phyloP scores from a whole-genome alignment of 805 yeast genomes.

The Metschnikowia dekortorum region DNA sequence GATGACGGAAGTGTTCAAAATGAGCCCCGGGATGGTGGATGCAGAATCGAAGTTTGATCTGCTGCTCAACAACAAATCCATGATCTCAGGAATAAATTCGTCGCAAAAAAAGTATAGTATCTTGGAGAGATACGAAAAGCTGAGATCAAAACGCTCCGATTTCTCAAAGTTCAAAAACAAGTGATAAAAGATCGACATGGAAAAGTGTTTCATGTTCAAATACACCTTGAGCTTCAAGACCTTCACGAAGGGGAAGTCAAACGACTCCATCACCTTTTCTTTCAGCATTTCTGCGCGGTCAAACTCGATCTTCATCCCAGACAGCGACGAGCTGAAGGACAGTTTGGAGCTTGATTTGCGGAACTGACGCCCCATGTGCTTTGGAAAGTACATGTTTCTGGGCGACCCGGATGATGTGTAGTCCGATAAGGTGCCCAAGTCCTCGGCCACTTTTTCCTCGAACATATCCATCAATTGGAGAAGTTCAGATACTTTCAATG shows the following conservation, averaged over 20 bases:
- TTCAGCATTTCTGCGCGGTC: background rate
- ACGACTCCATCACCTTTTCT: background rate
- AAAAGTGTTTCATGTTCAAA: constrained; percentile 25
- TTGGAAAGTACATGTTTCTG: background rate
- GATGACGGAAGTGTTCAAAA: constrained; percentile 38
- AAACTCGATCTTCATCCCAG: constrained; percentile 4
- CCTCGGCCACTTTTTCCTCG: constrained; percentile 3
- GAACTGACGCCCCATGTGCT: background rate
- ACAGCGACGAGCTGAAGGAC: background rate
- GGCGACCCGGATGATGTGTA: background rate
- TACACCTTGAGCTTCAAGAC: constrained; percentile 23
- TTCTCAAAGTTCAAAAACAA: constrained; percentile 40
- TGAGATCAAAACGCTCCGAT: constrained; percentile 20
- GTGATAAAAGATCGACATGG: constrained; percentile 26
- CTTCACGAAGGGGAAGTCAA: constrained; percentile 10
- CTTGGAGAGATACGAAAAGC: constrained; percentile 34
- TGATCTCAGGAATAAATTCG: constrained; percentile 30
- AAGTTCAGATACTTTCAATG: constrained; percentile 35
- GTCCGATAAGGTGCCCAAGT: constrained; percentile 5
- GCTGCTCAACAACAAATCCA: constrained; percentile 29
- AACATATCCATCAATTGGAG: constrained; percentile 15
- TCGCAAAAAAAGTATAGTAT: constrained; percentile 20
- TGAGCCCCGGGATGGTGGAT: constrained; percentile 26
- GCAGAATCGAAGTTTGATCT: constrained; percentile 38
- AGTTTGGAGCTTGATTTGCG: background rate